Evolutionary conservation across 306 rosid species (phyloP).

Genomic region (Gillenia trifoliata): DNA sequence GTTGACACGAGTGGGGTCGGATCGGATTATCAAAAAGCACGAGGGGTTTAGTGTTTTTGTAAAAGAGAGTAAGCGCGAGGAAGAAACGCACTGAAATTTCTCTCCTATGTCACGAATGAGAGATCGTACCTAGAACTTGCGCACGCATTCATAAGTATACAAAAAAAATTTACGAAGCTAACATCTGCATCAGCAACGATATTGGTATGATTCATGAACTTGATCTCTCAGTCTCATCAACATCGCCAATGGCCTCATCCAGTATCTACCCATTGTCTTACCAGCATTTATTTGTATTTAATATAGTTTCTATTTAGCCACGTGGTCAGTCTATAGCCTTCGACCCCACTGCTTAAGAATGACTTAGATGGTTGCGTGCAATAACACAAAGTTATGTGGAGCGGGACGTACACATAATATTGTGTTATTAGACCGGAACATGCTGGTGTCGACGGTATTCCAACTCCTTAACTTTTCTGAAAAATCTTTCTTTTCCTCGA

Average conservation of each 20-base stretch:
- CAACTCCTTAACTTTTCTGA: not conserved
- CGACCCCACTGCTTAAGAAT: not conserved
- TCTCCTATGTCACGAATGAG: too few species aligned
- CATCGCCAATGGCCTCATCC: not conserved
- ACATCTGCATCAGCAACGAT: not conserved
- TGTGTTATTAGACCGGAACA: too few species aligned
- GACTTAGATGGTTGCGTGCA: not conserved
- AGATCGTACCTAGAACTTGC: too few species aligned
- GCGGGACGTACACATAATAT: too few species aligned
- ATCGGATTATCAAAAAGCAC: accelerated
- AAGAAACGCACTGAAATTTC: too few species aligned
- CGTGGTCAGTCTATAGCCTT: not conserved
- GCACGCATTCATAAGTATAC: too few species aligned
- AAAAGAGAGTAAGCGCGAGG: too few species aligned
- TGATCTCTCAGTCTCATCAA: not conserved
- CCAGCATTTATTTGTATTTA: not conserved
- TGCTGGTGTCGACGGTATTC: too few species aligned
- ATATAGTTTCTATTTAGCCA: not conserved
- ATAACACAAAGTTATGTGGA: too few species aligned
- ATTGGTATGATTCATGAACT: not conserved
- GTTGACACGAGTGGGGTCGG: too few species aligned
- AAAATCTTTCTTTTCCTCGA: not conserved
- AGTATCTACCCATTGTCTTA: not conserved
- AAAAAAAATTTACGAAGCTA: too few species aligned
- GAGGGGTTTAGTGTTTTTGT: too few species aligned